Evolutionary conservation across 2,329 filamentous ascomycete species (phyloP), one percentile per base, ranked within the genome.

Genomic region (Lasiodiplodia hormozganensis): DNA sequence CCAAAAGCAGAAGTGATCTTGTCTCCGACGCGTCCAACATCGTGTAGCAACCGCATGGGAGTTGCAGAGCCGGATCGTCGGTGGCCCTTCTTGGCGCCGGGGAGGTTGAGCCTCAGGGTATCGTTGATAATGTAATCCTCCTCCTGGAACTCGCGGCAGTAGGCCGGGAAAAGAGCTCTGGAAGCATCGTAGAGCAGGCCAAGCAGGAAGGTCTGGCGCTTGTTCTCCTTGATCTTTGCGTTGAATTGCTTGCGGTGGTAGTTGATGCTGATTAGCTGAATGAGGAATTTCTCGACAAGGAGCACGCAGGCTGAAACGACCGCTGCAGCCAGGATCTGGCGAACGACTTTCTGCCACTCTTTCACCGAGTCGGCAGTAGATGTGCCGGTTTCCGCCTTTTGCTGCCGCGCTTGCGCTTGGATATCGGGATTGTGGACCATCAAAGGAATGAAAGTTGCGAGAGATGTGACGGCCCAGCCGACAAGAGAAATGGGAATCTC

Each of bases 71-170:
- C 92, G 3, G 85, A 86, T 43, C 81, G 82, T 31, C 77, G 80
- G 76, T 85, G 83, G 51, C 80, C 76, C 62, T 8, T 74, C 73
- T 83, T 85, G 69, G 87, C 88, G 70, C 85, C 86, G 18, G 85
- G 83, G 21, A 93, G 83, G 71, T 88, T 85, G 56, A 93, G 83
- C 74, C 94, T 79, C 53, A 85, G 72, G 25, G 81, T 88, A 75
- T 97, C 94, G 76, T 92, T 92, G 77, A 99, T 97, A 74, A 93
- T 85, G 76, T 94, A 92, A 79, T 99, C 96, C 77, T 98, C 96
- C 28, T 97, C 92, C 21, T 87, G 85, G 74, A 99, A 98, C 74
- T 98, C 95, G 28, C 85, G 86, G 81, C 94, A 97, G 82, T 97
- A 97, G 81, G 94, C 91, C 31, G 96, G 96, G 76, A 98, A 99